Evolutionary conservation across 371 early-diverging fungal genomes (phyloP).

Genomic region (Conidiobolus incongruus): DNA sequence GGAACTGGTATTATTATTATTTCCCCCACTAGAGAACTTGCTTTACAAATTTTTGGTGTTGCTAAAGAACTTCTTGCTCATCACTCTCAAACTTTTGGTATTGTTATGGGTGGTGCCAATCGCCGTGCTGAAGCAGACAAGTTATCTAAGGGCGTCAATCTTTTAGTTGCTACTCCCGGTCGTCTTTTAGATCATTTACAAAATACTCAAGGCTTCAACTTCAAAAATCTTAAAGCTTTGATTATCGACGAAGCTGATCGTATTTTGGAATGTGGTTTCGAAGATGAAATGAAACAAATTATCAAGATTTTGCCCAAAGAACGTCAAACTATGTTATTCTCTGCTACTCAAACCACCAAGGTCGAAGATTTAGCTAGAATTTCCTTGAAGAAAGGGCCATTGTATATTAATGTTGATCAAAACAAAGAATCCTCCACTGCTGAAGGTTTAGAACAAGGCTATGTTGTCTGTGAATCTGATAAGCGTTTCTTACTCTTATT

Average conservation of each 20-base stretch:
- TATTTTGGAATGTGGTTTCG: conserved; percentile 93
- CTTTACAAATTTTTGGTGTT: conserved; percentile 96
- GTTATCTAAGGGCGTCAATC: conserved; percentile 77
- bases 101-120: conserved; percentile 95
- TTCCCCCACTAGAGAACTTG: conserved; percentile 98
- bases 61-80: conserved; percentile 79
- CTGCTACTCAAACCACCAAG: conserved; percentile 96
- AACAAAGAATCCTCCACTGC: conserved; percentile 74
- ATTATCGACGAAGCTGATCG: conserved; percentile 99
- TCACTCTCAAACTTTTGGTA: conserved; percentile 87
- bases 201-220: conserved; percentile 81
- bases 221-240: conserved; percentile 70
- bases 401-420: conserved; percentile 92
- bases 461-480: conserved; percentile 78
- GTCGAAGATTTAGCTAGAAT: conserved; percentile 89
- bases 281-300: conserved; percentile 95
- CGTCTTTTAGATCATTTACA: conserved; percentile 92
- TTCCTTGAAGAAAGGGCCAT: conserved; percentile 73
- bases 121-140: conserved; percentile 89
- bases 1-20: conserved; percentile 93
- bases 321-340: conserved; percentile 93
- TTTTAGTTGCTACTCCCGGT: conserved; percentile 96
- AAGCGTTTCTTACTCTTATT: conserved; percentile 72
- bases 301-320: conserved; percentile 64
- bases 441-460: conserved; percentile 91